phyloP scores from a whole-genome alignment of 371 early-diverging fungal genomes.

The Choanephora cucurbitarum region DNA sequence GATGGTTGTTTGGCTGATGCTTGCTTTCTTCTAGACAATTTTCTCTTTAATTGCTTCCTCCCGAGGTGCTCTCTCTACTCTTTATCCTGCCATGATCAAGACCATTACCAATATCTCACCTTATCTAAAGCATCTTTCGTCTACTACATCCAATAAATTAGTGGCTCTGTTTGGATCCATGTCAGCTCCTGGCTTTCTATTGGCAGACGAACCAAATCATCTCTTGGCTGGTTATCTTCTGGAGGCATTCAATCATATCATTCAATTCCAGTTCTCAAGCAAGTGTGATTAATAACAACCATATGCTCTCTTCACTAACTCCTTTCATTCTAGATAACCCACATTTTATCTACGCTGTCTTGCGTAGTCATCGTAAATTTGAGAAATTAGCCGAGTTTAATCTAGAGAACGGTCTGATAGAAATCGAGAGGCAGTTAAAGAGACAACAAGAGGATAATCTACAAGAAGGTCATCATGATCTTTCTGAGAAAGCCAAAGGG shows the following conservation, averaged over 20 bases:
- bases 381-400: slow-evolving; percentile 67
- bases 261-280: slow-evolving; percentile 80
- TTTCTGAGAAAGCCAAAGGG: slow-evolving; percentile 49
- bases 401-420: slow-evolving; percentile 62
- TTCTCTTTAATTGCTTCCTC: slow-evolving; percentile 78
- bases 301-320: too few species aligned
- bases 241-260: slow-evolving; percentile 77
- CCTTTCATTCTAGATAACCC: slow-evolving; percentile 57
- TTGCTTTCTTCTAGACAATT: slow-evolving; percentile 51
- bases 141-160: slow-evolving; percentile 70
- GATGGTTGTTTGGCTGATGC: too few species aligned
- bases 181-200: slow-evolving; percentile 77
- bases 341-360: slow-evolving; percentile 74
- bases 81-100: slow-evolving; percentile 79
- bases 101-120: slow-evolving; percentile 84
- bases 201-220: slow-evolving; percentile 79
- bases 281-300: slow-evolving; percentile 24
- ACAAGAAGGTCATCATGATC: not conserved
- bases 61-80: slow-evolving; percentile 62
- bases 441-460: too few species aligned
- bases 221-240: slow-evolving; percentile 70
- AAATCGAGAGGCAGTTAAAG: slow-evolving; percentile 44
- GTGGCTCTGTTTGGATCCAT: slow-evolving; percentile 73
- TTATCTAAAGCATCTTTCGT: slow-evolving; percentile 76
- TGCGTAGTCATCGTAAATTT: slow-evolving; percentile 70